These are phyloP conservation scores for Fusarium scirpi DNA, from an alignment of 2,329 filamentous ascomycete species.

Conservation along the genomic window DNA sequence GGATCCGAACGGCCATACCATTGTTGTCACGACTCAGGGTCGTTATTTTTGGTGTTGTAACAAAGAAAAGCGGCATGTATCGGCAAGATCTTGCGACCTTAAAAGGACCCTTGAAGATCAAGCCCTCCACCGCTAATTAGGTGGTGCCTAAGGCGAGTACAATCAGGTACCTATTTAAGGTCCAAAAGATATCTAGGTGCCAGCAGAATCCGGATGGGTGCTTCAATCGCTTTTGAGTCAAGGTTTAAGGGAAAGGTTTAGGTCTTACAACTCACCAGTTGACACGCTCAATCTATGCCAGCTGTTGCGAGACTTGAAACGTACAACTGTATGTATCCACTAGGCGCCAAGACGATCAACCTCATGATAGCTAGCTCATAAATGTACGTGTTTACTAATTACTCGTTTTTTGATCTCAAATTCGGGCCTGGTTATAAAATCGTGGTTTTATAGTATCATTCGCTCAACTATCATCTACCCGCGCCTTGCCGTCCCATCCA, in stretches of 20 bases:
- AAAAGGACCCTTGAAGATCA: constrained; percentile 33
- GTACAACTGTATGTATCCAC: not conserved
- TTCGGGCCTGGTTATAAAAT: constrained; percentile 18
- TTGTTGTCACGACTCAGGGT: constrained; percentile 51
- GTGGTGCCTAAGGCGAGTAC: constrained; percentile 43
- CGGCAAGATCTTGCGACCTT: constrained; percentile 10
- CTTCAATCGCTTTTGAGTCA: not conserved
- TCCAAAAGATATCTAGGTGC: not conserved
- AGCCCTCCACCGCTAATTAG: constrained; percentile 39
- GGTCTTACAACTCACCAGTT: not conserved
- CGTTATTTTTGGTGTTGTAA: constrained; percentile 39
- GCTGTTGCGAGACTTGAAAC: not conserved
- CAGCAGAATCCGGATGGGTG: not conserved
- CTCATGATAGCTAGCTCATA: not conserved
- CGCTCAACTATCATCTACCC: constrained; percentile 40
- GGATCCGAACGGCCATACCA: constrained; percentile 58
- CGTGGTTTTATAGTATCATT: constrained; percentile 41
- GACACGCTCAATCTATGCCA: not conserved
- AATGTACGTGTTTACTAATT: not conserved
- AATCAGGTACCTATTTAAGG: not conserved
- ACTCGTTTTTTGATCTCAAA: not conserved
- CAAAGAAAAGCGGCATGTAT: constrained; percentile 29
- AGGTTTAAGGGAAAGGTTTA: not conserved
- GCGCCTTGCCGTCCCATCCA: constrained; percentile 19
- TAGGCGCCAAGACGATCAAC: not conserved